Base-by-base conservation (phyloP, 2,329 filamentous ascomycete genomes). In the Aspergillus hiratsukae region DNA sequence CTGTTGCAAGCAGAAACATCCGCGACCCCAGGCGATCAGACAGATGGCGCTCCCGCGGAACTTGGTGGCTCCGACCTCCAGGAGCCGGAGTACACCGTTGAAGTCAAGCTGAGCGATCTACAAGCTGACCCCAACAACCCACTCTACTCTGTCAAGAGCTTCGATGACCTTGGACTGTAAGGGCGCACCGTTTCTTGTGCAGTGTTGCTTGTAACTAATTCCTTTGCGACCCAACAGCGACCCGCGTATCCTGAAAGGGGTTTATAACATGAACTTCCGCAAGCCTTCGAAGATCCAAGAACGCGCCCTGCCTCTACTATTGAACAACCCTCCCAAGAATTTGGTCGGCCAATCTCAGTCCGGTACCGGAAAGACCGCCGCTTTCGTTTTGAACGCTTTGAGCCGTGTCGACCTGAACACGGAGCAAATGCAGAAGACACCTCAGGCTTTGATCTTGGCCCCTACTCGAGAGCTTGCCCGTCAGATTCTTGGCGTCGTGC, bases 341-440 rank as follows among this genome's bases (percentile, higher is more conserved):
- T 89, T 99, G 83, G 93, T 99, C 69, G 94, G 92, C 3, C 94
- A 99, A 76, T 99, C 94, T n/a, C 94, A 99, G 75, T 99, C 94
- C 2, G 94, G 94, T 66, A 99, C 94, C 21, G 94, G 94, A 69
- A 99, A 99, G 81, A 99, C 94, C 0, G 94, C 92, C 21, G 94
- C 94, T 23, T 99, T 99, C 73, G 90, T 94, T 48, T 87, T 96
- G 60, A 96, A 96, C 59, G 89, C 96, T 58, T 83, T 99, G 43
- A 89, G 89, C 57, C 90, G 94, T 61, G 77, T 97, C 69, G 91
- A 99, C 69, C 83, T 92, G 57, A 79, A 70, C 52, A 81, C 83
- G 61, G 81, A 86, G 21, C 77, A 84, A 28, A 80, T 83, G 62
- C 68, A 69, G 48, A 70, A 65, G 49, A 70, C 69, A 2, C 92